Evolutionary conservation across 192 early-diverging fungal species (phyloP).

Genomic region (Mortierella claussenii): DNA sequence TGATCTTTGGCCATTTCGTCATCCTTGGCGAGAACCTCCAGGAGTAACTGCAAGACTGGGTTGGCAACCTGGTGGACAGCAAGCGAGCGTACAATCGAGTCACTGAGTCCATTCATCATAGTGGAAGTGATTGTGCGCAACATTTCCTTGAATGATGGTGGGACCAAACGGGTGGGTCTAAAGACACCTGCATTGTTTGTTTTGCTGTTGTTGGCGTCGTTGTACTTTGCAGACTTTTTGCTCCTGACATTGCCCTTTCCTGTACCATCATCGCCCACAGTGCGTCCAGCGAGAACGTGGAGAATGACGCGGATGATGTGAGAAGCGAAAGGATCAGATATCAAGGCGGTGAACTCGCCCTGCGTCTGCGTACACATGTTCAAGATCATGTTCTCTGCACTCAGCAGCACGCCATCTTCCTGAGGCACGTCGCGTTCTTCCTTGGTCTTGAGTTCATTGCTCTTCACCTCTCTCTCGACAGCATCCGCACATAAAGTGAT

Average conservation of each 20-base stretch:
- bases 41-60: slow-evolving; percentile 78
- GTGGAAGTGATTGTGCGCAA: slow-evolving; percentile 64
- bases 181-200: slow-evolving; percentile 37
- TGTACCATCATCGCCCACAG: slow-evolving; percentile 60
- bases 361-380: slow-evolving; percentile 64
- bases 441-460: slow-evolving; percentile 48
- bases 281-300: slow-evolving; percentile 72
- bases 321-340: slow-evolving; percentile 80
- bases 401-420: slow-evolving; percentile 67
- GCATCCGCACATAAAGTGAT: slow-evolving; percentile 75
- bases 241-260: slow-evolving; percentile 69
- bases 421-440: slow-evolving; percentile 26
- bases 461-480: slow-evolving; percentile 78
- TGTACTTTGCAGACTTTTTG: slow-evolving; percentile 77
- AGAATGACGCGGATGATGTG: slow-evolving; percentile 80
- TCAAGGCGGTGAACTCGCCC: slow-evolving; percentile 65
- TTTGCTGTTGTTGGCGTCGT: slow-evolving; percentile 63
- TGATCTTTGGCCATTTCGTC: slow-evolving; percentile 54
- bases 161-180: slow-evolving; percentile 63
- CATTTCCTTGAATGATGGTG: slow-evolving; percentile 68
- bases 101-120: slow-evolving; percentile 59
- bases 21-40: slow-evolving; percentile 52
- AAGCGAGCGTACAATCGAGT: slow-evolving; percentile 65
- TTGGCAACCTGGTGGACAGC: slow-evolving; percentile 78
- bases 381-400: slow-evolving; percentile 72